Evolutionary conservation across 1,284 basidiomycete species (phyloP).

Genomic region (Leccinum fuscescens): DNA sequence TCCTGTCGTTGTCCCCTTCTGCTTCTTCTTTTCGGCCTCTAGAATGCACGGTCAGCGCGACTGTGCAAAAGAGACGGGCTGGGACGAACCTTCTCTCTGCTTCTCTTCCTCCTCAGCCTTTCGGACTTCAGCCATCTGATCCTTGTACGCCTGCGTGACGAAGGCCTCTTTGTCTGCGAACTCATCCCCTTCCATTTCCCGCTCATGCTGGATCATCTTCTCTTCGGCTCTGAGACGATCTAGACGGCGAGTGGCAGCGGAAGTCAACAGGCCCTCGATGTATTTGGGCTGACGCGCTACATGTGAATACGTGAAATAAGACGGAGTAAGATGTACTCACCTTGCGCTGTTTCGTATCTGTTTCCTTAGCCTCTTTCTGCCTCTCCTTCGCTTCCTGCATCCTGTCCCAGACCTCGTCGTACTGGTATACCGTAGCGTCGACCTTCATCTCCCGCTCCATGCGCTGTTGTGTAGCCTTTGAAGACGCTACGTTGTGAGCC

Average conservation of each 20-base stretch:
- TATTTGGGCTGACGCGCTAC: conserved; percentile 78
- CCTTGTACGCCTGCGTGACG: conserved; percentile 96
- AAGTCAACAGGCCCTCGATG: conserved; percentile 77
- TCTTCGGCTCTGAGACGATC: conserved; percentile 96
- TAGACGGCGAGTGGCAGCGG: conserved; percentile 83
- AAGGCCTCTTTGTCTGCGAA: conserved; percentile 95
- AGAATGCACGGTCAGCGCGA: conserved; percentile 3
- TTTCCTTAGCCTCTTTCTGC: conserved; percentile 74
- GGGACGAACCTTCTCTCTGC: conserved; percentile 71
- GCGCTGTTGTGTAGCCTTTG: conserved; percentile 60
- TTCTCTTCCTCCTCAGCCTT: conserved; percentile 91
- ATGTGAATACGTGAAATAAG: conserved; percentile 16
- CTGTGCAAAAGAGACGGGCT: neutral
- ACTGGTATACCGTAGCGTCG: conserved; percentile 88
- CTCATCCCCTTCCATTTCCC: conserved; percentile 91
- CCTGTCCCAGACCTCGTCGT: conserved; percentile 94
- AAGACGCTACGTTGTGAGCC: conserved; percentile 56
- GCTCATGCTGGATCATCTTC: conserved; percentile 94
- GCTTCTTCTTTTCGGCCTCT: conserved; percentile 68
- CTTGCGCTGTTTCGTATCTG: conserved; percentile 71
- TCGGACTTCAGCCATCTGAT: conserved; percentile 91
- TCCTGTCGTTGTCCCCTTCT: conserved; percentile 59
- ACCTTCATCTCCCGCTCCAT: conserved; percentile 76
- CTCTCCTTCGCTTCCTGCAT: conserved; percentile 86
- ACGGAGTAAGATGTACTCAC: conserved; percentile 38